Evolutionary conservation across 164 flowering plant species (phyloP), one percentile per base, ranked within the genome.

Genomic region (Tetracentron sinense): DNA sequence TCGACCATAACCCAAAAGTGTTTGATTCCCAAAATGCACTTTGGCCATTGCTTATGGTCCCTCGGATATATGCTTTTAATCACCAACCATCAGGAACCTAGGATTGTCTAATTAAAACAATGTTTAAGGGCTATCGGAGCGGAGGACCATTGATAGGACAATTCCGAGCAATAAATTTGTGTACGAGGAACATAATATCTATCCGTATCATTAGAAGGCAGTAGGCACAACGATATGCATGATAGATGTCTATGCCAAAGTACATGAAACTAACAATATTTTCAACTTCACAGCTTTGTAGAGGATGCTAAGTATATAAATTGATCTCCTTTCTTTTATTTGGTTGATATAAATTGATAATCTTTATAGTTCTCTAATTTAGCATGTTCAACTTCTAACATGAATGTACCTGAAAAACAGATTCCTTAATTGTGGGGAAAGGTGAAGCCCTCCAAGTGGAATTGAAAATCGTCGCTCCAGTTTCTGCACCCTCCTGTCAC

Each of bases 391-490:
- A 1, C 7, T 56, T 21, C 30, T 20, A n/a, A 52, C 4, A 33
- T n/a, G 38, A 33, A 20, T 47, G 30, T 81, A 89, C 96, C 96
- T 86, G 74, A 64, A 79, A 80, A 56, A 81, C 63, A 54, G 88
- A 72, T 61, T 80, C 78, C 64, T 74, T 69, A 23, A 65, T 19
- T 19, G 74, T 33, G 42, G 87, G 83, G 64, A 87, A 78, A 53
- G 76, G 71, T 10, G 75, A 61, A 55, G 61, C 28, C 20, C 57
- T 75, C 61, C 48, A 55, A 59, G 50, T 42, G 38, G 50, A 22
- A 49, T 55, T 35, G 7, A 71, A 31, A 42, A 42, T 25, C 42
- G 67, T 74, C 26, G 23, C 52, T 29, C 70, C 65, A 7, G 74
- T 8, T 8, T 38, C 64, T 61, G 14, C 61, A 54, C 26, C 63